These are phyloP conservation scores for Combretum micranthum DNA, from an alignment of 345 rosid genomes.

Conservation along the genomic window DNA sequence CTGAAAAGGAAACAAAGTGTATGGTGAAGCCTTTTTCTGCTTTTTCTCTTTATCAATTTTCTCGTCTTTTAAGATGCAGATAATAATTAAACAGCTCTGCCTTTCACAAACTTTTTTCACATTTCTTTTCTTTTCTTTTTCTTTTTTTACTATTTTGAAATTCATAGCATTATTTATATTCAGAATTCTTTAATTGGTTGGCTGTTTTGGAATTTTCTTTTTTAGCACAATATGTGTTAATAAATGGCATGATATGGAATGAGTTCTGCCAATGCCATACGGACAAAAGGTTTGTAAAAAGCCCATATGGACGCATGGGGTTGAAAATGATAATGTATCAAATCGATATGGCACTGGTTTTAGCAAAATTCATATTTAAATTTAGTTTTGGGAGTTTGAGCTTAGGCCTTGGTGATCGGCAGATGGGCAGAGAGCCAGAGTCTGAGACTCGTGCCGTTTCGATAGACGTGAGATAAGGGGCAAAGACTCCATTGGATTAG, in stretches of 20 bases:
- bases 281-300: too few species aligned
- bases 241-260: too few species aligned
- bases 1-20: slow-evolving; percentile 7
- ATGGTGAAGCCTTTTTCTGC: not conserved
- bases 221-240: not conserved
- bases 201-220: not conserved
- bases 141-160: too few species aligned
- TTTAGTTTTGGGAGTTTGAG: not conserved
- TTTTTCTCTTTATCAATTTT: not conserved
- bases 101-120: too few species aligned
- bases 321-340: too few species aligned
- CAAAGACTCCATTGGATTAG: slow-evolving; percentile 25
- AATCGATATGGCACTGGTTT: not conserved
- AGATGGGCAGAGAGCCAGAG: slow-evolving; percentile 4
- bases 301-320: too few species aligned
- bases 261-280: too few species aligned
- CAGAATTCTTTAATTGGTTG: not conserved
- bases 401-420: slow-evolving; percentile 25
- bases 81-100: not conserved
- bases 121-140: too few species aligned
- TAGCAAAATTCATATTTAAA: not conserved
- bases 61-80: slow-evolving; percentile 23
- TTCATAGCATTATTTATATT: too few species aligned
- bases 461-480: slow-evolving; percentile 26
- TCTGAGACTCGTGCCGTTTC: slow-evolving; percentile 56